phyloP scores from a whole-genome alignment of 2,329 filamentous ascomycete genomes.

The Didymella keratinophila region DNA sequence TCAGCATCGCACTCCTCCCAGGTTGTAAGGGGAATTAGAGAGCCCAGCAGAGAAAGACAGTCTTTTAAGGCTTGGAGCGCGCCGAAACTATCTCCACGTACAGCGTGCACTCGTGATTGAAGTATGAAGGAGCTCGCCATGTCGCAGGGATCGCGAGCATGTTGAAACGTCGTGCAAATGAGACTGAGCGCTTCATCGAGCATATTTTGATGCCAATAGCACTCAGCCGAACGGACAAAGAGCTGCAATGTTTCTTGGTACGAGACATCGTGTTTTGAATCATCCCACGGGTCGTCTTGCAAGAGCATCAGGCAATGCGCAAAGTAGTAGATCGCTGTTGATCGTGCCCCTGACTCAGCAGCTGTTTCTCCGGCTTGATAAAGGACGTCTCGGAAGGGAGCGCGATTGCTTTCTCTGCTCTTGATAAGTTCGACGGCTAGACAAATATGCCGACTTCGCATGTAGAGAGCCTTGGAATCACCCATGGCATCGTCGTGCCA shows the following conservation, averaged over 20 bases:
- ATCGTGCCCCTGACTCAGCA: slow-evolving; percentile 80
- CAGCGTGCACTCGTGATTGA: slow-evolving; percentile 78
- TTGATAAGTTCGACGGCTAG: slow-evolving; percentile 79
- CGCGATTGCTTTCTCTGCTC: slow-evolving; percentile 65
- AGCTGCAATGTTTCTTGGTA: slow-evolving; percentile 82
- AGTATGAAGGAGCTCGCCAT: slow-evolving; percentile 86
- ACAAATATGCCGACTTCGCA: slow-evolving; percentile 81
- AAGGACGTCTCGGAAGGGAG: slow-evolving; percentile 76
- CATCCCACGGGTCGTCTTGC: slow-evolving; percentile 80
- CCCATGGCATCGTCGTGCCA: slow-evolving; percentile 63
- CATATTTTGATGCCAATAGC: slow-evolving; percentile 79
- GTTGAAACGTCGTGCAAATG: slow-evolving; percentile 73
- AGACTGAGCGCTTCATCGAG: slow-evolving; percentile 71
- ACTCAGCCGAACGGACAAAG: slow-evolving; percentile 81
- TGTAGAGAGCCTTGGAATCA: slow-evolving; percentile 65
- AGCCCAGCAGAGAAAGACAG: slow-evolving; percentile 71
- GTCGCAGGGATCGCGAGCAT: slow-evolving; percentile 76
- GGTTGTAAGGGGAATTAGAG: slow-evolving; percentile 70
- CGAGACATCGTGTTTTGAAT: slow-evolving; percentile 72
- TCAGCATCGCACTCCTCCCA: slow-evolving; percentile 80
- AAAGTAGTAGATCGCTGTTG: slow-evolving; percentile 84
- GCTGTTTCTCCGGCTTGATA: slow-evolving; percentile 81
- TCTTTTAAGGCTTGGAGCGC: slow-evolving; percentile 75
- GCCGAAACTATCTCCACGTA: slow-evolving; percentile 73
- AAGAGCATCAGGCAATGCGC: slow-evolving; percentile 78